Evolutionary conservation across 75 land plant species (phyloP).

Genomic region (Larix kaempferi): DNA sequence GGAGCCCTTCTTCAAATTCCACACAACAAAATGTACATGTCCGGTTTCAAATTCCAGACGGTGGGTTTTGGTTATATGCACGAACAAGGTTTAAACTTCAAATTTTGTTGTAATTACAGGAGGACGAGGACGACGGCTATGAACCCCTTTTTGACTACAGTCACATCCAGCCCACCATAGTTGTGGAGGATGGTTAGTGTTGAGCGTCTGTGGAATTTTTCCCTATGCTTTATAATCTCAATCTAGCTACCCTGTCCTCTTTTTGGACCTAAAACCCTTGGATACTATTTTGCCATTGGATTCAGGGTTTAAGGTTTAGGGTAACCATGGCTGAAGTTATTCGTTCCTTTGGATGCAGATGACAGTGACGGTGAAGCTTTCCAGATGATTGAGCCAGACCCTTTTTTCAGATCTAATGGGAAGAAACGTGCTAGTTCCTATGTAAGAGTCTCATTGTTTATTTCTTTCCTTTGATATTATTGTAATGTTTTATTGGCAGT

Average conservation of each 20-base stretch:
- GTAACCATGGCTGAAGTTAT: not conserved
- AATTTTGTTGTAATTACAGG: not conserved
- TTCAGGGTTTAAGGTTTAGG: not conserved
- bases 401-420: not conserved
- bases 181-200: not conserved
- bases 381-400: not conserved
- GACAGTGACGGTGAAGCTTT: not conserved
- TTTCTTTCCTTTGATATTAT: too few species aligned
- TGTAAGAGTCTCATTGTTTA: too few species aligned
- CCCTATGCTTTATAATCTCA: too few species aligned
- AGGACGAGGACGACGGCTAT: not conserved
- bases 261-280: not conserved
- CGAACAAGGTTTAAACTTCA: too few species aligned
- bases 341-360: not conserved
- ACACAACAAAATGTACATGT: too few species aligned
- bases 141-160: conserved; percentile 6
- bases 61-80: too few species aligned
- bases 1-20: too few species aligned
- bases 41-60: too few species aligned
- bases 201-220: not conserved
- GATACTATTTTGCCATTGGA: too few species aligned
- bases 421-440: not conserved
- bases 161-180: not conserved
- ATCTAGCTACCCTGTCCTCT: too few species aligned
- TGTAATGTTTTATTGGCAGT: too few species aligned